Percentiles rank a stretch among this genome's conserved stretches.
These are phyloP conservation scores for Meyerozyma smithsonii DNA, from an alignment of 1,139 yeast genomes.

Conservation along the genomic window DNA sequence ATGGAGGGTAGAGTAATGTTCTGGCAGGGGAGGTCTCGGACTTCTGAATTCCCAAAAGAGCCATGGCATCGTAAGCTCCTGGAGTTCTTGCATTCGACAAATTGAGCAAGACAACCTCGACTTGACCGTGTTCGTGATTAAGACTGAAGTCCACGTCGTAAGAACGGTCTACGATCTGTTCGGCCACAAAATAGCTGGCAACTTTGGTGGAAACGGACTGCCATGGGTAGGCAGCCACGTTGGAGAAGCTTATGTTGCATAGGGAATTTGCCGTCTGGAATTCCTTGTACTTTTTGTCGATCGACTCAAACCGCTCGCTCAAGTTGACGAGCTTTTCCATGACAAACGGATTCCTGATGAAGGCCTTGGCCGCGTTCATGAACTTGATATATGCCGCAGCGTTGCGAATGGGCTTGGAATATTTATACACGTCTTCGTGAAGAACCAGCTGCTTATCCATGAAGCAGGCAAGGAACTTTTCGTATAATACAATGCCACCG, in stretches of 20 bases:
- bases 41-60: constrained; percentile 26
- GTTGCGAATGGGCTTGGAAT: constrained; percentile 30
- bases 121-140: constrained; percentile 10
- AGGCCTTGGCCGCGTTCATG: constrained; percentile 17
- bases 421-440: constrained; percentile 12
- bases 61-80: constrained; percentile 32
- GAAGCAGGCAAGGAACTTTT: constrained; percentile 22
- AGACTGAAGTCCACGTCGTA: constrained; percentile 18
- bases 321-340: constrained; percentile 26
- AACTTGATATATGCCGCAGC: constrained; percentile 29
- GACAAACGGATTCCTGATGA: constrained; percentile 38
- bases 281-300: constrained; percentile 18
- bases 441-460: constrained; percentile 14
- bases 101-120: constrained; percentile 32
- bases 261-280: constrained; percentile 18
- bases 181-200: constrained; percentile 35
- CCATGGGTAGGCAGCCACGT: constrained; percentile 23
- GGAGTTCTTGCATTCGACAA: constrained; percentile 15
- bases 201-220: constrained; percentile 18
- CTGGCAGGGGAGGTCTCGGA: too few species aligned
- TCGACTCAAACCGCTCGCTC: constrained; percentile 14
- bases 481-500: constrained; percentile 28
- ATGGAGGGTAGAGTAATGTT: constrained; percentile 39
- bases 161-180: constrained; percentile 35
- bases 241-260: constrained; percentile 32